Base-by-base conservation (phyloP, 1,284 basidiomycete species). In the Trichosporon faecale region DNA sequence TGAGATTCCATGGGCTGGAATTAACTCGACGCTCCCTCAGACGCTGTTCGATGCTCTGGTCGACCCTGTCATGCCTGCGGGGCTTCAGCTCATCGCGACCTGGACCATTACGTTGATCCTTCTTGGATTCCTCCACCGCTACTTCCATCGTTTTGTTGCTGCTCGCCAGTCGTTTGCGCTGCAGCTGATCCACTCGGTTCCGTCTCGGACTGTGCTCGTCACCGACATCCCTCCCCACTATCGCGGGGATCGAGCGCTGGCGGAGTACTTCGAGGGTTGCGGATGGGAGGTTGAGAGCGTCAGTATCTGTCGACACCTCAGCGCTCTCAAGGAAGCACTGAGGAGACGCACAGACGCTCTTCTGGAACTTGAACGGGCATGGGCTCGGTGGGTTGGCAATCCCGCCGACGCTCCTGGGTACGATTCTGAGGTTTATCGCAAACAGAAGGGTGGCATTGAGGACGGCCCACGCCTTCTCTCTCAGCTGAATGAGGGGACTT, bases 331-430 rank as follows among this genome's bases (percentile, higher is more conserved):
- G 72, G 79, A 84, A 3, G 85, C 95, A 3, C 84, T 99, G 68
- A 91, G 93, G 72, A 85, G 86, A 74, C 86, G 96, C 55, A 95
- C 95, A 2, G 84, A 87, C 33, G 92, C 93, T 0, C 84, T 99
- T 6, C 79, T 93, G 61, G 86, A 87, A 67, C 84, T 99, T 31
- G 96, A 99, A 80, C 82, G 82, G 3, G 91, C 91, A 0, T 98
- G 96, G 95, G 89, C 90, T 21, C 86, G 88, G 27, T 98, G 94
- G 83, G 90, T 98, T 1, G 95, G 95, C 0, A 98, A 98, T 79
- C 95, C 95, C 0, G 93, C 92, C 70, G 88, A 88, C 0, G 73
- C 72, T n/a, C 69, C 66, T 2, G 79, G 79, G 0, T 82, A 83
- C 68, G 72, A 77, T 33, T 74, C 78, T n/a, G 69, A 78, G 31